Evolutionary conservation across 768 basidiomycete species (phyloP), one percentile per base, ranked within the genome.

Genomic region (Tylopilus intermedius): DNA sequence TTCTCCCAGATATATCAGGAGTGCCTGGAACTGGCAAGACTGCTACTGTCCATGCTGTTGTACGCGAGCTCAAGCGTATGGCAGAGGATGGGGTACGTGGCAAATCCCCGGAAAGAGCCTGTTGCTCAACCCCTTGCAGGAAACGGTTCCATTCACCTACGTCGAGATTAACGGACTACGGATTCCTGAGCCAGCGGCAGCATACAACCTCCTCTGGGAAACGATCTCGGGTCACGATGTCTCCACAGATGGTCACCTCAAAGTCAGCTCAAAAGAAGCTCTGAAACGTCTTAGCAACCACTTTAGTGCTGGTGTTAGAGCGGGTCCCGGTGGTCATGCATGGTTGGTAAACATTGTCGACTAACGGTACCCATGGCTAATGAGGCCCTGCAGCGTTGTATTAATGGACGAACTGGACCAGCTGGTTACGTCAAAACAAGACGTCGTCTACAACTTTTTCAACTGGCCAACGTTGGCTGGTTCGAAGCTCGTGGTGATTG

Each of bases 11-110:
- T 69, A 96, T 98, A 45, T 94, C 94, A 7, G 95, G 96, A 8
- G 93, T 97, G 7, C 96, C 95, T n/a, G 95, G 96, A 7, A 98
- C 95, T 2, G 95, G 96, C 8, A 99, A 98, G 72, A 99, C 96
- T 0, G 96, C 96, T 0, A 98, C 96, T 0, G 94, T 98, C 0
- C 94, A 97, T 61, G 89, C 88, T 1, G 87, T 96, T 24, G 81
- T 98, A 30, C 80, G 90, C 35, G 90, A 95, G 65, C 76, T 98
- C 10, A 94, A 91, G 64, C 78, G 85, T 37, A 90, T 94, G 82
- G 94, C 94, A 1, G 79, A 88, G 64, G 77, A 81, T 50, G 84
- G 82, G 57, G 91, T 92, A 57, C 27, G 84, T 72, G 10, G 2
- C 22, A 4, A 5, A 37, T 49, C 21, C 40, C 47, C 33, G 6